phyloP scores from a whole-genome alignment of 2,329 filamentous ascomycete species.

The Aspergillus amoenus region DNA sequence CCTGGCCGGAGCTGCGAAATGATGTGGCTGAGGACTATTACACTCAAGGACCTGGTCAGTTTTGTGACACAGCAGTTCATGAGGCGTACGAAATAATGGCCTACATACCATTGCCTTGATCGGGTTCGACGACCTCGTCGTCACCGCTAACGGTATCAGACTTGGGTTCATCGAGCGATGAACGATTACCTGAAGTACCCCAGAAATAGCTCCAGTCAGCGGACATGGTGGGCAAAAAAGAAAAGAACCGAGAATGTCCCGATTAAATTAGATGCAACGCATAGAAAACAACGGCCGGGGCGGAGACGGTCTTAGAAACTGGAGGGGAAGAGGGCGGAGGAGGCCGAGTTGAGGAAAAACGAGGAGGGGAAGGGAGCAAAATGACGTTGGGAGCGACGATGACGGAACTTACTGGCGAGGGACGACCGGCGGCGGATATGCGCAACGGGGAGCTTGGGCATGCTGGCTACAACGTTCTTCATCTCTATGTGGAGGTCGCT shows the following conservation, averaged over 20 bases:
- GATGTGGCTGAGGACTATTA: slow-evolving; percentile 85
- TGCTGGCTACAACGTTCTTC: slow-evolving; percentile 27
- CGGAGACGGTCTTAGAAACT: not conserved
- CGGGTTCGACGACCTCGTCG: slow-evolving; percentile 83
- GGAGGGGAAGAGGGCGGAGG: not conserved
- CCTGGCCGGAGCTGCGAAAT: slow-evolving; percentile 95
- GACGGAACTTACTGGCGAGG: slow-evolving; percentile 32
- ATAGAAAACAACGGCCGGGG: not conserved
- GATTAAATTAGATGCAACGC: not conserved
- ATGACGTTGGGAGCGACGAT: slow-evolving; percentile 19
- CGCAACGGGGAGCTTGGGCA: slow-evolving; percentile 31
- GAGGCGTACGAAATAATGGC: not conserved
- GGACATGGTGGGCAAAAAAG: slow-evolving; percentile 21
- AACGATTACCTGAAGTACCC: slow-evolving; percentile 43
- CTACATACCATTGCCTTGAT: slow-evolving; percentile 84
- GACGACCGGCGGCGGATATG: slow-evolving; percentile 40
- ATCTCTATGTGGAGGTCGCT: not conserved
- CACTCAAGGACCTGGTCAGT: slow-evolving; percentile 4
- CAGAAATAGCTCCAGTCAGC: slow-evolving; percentile 27
- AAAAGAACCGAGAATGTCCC: not conserved
- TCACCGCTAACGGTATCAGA: slow-evolving; percentile 51
- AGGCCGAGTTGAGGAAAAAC: slow-evolving; percentile 8
- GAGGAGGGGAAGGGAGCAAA: slow-evolving; percentile 11
- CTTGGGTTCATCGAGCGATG: slow-evolving; percentile 57
- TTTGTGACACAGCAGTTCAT: not conserved